Base-by-base conservation (phyloP, 495 filamentous ascomycete genomes). In the Pyrenopolyporus hunteri region DNA sequence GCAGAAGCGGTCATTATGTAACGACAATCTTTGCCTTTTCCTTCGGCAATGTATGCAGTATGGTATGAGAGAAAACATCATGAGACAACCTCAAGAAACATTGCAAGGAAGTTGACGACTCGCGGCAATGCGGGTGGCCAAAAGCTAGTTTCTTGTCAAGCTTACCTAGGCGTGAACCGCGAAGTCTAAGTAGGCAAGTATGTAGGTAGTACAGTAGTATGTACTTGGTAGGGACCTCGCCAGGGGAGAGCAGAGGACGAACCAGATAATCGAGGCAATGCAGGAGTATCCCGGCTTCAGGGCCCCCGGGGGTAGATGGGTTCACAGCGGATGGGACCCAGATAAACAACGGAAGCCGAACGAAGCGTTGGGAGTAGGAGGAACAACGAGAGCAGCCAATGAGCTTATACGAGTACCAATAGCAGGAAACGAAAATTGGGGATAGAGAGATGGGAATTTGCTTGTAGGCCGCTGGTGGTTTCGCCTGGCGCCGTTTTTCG, bases 21-120 rank as follows among this genome's bases (percentile, higher is more conserved):
- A 67, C 70, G 70, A 67, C 64, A 70, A 69, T 72, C 67, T 70
- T 72, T 70, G 32, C 70, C 67, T 54, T 69, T 68, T 64, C 57
- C 65, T 70, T 63, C 57, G 56, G 57, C 57, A 66, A 45, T 59
- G 51, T 66, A 70, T 72, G 70, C 66, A 72, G 67, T 57, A 70
- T 66, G 66, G 63, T 65, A 71, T 65, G 60, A 69, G 66, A 54
- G 59, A 52, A 60, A 68, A 56, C 59, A 62, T 67, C 53, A 71
- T 66, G 54, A 72, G 67, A 68, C 67, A 70, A 64, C 57, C 57
- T 63, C 64, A 66, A 64, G 64, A 70, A 68, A 65, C 51, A 65
- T 60, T 61, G 45, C 61, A 62, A 62, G 60, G 60, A 61, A 68
- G 56, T 61, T 62, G 62, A 68, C 66, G 61, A 68, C 57, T 65